These are phyloP conservation scores for Colletotrichum viniferum DNA, from an alignment of 2,329 filamentous ascomycete genomes.

Conservation along the genomic window DNA sequence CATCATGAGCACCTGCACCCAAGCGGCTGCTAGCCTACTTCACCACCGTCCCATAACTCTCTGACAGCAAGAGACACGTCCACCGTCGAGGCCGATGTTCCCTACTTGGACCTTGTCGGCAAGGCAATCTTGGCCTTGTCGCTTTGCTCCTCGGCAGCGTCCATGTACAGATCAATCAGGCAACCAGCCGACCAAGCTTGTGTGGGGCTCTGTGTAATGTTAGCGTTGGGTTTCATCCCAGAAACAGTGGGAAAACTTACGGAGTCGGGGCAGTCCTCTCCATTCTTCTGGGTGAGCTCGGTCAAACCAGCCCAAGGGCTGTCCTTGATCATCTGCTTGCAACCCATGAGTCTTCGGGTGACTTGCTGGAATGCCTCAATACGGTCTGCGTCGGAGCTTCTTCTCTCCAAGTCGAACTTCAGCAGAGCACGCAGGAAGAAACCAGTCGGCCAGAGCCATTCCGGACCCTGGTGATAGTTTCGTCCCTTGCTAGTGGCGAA, in stretches of 20 bases:
- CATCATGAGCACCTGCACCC: neutral
- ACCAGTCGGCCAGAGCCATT: slow-evolving; percentile 97
- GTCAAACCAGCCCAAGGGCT: slow-evolving; percentile 90
- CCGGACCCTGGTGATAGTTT: slow-evolving; percentile 97
- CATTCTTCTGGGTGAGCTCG: slow-evolving; percentile 91
- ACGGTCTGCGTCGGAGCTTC: slow-evolving; percentile 65
- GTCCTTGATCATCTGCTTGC: slow-evolving; percentile 81
- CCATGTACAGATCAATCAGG: slow-evolving; percentile 94
- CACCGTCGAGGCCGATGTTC: neutral
- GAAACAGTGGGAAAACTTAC: slow-evolving; percentile 56
- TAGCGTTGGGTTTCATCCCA: neutral
- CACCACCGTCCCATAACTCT: neutral
- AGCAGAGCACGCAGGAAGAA: slow-evolving; percentile 93
- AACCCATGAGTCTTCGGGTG: slow-evolving; percentile 79
- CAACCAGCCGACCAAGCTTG: slow-evolving; percentile 97
- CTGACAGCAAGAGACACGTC: neutral
- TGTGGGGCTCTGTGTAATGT: slow-evolving; percentile 73
- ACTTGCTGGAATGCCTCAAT: slow-evolving; percentile 95
- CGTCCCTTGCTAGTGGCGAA: slow-evolving; percentile 92
- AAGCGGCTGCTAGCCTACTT: neutral
- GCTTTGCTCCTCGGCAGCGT: slow-evolving; percentile 67
- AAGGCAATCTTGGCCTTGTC: slow-evolving; percentile 24
- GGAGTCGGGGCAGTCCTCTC: slow-evolving; percentile 84
- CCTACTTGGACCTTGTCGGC: slow-evolving; percentile 26
- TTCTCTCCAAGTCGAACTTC: slow-evolving; percentile 83